Percentiles rank a stretch among this genome's conserved stretches.
Evolutionary conservation across 768 basidiomycete species (phyloP).

Genomic region (Naganishia vaughanmartiniae): DNA sequence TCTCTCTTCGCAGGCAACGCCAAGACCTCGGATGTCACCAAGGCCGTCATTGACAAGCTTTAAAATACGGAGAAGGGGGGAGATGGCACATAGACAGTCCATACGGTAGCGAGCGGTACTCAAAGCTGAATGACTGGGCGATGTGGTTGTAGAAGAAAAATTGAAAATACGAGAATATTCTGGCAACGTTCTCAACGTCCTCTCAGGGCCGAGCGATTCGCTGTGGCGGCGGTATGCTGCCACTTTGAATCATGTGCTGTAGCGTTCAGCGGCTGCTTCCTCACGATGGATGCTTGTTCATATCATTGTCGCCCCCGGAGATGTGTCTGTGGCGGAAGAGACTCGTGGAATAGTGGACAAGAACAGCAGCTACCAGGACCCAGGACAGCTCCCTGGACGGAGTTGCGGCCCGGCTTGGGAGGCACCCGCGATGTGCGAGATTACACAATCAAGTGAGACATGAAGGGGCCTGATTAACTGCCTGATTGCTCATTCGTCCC

Average conservation of each 20-base stretch:
- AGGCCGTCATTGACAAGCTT: conserved; percentile 81
- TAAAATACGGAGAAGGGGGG: conserved; percentile 40
- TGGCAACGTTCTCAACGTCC: conserved; percentile 5
- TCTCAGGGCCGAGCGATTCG: background rate
- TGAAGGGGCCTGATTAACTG: too few relatives aligned
- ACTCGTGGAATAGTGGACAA: too few relatives aligned
- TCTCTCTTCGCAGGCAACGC: conserved; percentile 62
- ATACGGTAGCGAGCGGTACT: background rate
- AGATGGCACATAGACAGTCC: background rate
- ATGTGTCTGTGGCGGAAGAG: background rate
- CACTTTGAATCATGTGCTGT: too few relatives aligned
- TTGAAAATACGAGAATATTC: conserved; percentile 2
- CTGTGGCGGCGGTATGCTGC: background rate
- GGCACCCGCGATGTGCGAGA: background rate
- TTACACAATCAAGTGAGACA: conserved; percentile 8
- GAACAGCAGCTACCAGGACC: background rate
- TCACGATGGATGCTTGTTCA: too few relatives aligned
- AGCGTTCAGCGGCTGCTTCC: too few relatives aligned
- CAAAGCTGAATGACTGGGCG: conserved; percentile 9
- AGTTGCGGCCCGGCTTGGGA: background rate
- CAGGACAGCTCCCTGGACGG: background rate
- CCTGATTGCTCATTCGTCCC: conserved; percentile 18
- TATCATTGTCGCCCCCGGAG: too few relatives aligned
- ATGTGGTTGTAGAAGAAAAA: conserved; percentile 20
- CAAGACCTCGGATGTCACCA: conserved; percentile 91